phyloP scores from a whole-genome alignment of 2,329 filamentous ascomycete genomes.

The Coniochaeta sp. region DNA sequence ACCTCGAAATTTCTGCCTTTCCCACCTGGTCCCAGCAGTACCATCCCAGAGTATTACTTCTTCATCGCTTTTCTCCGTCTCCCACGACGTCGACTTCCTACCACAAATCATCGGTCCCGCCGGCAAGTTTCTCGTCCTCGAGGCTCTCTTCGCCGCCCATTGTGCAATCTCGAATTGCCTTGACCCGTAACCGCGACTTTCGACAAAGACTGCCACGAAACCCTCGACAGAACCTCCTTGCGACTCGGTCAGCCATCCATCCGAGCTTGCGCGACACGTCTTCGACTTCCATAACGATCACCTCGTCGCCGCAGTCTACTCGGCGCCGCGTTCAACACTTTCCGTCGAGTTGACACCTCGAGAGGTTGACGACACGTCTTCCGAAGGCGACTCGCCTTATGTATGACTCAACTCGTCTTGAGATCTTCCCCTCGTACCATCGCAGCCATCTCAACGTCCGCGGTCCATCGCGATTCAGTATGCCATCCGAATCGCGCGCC shows the following conservation, averaged over 20 bases:
- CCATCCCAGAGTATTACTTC: background rate
- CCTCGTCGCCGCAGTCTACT: background rate
- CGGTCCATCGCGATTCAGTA: slow-evolving; percentile 42
- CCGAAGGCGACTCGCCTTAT: slow-evolving; percentile 5
- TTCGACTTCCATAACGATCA: background rate
- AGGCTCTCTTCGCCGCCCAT: slow-evolving; percentile 20
- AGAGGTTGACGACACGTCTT: slow-evolving; percentile 8
- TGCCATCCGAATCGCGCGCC: slow-evolving; percentile 47
- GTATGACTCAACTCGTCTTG: slow-evolving; percentile 14
- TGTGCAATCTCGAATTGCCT: slow-evolving; percentile 15
- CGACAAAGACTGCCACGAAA: background rate
- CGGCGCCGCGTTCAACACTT: background rate
- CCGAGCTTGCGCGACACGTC: background rate
- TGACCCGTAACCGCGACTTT: background rate
- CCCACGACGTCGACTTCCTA: background rate
- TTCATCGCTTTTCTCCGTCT: slow-evolving; percentile 4
- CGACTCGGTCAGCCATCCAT: background rate
- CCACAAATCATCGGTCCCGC: slow-evolving; percentile 13
- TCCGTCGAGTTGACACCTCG: slow-evolving; percentile 6
- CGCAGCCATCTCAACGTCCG: slow-evolving; percentile 23
- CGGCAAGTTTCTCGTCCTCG: slow-evolving; percentile 18
- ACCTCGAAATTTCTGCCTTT: slow-evolving; percentile 14
- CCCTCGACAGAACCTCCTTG: background rate
- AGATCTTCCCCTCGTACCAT: slow-evolving; percentile 7
- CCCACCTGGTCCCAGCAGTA: slow-evolving; percentile 11